phyloP scores from a whole-genome alignment of 2,329 filamentous ascomycete genomes.

The Aspergillus terreus region DNA sequence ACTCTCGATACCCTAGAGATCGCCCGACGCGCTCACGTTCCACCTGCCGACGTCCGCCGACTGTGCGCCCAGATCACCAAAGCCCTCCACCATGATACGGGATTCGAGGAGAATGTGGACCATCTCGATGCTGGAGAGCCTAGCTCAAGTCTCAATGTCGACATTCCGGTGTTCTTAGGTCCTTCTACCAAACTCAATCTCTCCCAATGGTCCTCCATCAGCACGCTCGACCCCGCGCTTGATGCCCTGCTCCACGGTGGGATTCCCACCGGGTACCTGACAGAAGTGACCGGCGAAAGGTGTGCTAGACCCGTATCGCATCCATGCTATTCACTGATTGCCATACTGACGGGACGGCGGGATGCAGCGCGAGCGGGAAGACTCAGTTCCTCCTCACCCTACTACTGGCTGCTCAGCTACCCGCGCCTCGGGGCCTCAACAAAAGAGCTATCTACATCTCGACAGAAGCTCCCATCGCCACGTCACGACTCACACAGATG shows the following conservation, averaged over 20 bases:
- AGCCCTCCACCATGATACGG: conserved; percentile 63
- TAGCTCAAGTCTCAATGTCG: conserved; percentile 20
- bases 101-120: conserved; percentile 28
- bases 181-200: conserved; percentile 28
- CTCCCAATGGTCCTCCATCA: conserved; percentile 60
- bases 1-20: conserved; percentile 78
- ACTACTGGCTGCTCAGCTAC: conserved; percentile 78
- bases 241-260: conserved; percentile 74
- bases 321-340: too few species aligned
- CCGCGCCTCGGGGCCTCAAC: conserved; percentile 65
- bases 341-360: too few species aligned
- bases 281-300: conserved; percentile 91
- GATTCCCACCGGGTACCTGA: conserved; percentile 74
- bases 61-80: conserved; percentile 65
- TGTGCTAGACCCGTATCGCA: conserved; percentile 25
- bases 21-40: conserved; percentile 78
- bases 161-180: conserved; percentile 15
- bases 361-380: conserved; percentile 75
- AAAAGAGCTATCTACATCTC: conserved; percentile 87
- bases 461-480: conserved; percentile 82
- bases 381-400: conserved; percentile 87
- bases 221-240: conserved; percentile 71
- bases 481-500: conserved; percentile 75
- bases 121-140: conserved; percentile 11
- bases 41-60: conserved; percentile 73